Conservation (phyloP, 2,329 filamentous ascomycete species). For the Sporothrix dimorphospora region DNA sequence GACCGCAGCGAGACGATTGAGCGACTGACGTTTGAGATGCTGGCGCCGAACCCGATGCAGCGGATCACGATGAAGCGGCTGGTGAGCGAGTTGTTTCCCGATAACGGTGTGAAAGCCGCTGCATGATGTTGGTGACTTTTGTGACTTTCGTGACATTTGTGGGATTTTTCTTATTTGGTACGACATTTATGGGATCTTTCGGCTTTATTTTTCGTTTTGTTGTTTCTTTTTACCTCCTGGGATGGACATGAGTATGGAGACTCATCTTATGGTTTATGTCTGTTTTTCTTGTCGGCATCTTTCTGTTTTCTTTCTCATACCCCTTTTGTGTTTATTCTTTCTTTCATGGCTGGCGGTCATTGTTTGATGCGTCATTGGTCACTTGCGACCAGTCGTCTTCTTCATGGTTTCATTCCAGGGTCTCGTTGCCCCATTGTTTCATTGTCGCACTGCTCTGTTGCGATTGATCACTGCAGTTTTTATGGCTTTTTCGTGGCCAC, state of each 20-base stretch:
- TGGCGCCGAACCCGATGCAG: conserved; percentile 54
- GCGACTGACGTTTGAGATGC: conserved; percentile 57
- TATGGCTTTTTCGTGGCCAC: background rate
- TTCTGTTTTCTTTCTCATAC: conserved; percentile 16
- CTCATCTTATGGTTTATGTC: conserved; percentile 7
- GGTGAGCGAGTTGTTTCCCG: conserved; percentile 47
- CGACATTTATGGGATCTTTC: conserved; percentile 8
- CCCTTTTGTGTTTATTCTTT: conserved; percentile 5
- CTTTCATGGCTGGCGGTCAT: background rate
- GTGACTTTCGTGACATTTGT: background rate
- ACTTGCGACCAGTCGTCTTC: background rate
- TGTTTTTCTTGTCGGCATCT: background rate
- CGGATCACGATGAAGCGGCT: conserved; percentile 60
- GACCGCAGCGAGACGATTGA: conserved; percentile 54
- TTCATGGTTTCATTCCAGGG: background rate
- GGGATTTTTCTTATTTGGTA: conserved; percentile 6
- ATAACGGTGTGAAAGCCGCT: background rate
- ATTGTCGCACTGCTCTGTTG: background rate
- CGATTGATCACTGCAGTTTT: background rate
- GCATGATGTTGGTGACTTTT: background rate
- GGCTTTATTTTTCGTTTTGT: background rate
- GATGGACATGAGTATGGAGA: background rate
- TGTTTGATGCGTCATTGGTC: background rate
- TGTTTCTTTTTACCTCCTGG: background rate
- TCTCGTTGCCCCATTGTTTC: background rate